Conservation (phyloP, 768 basidiomycete species). For the Daedaleopsis sinensis region DNA sequence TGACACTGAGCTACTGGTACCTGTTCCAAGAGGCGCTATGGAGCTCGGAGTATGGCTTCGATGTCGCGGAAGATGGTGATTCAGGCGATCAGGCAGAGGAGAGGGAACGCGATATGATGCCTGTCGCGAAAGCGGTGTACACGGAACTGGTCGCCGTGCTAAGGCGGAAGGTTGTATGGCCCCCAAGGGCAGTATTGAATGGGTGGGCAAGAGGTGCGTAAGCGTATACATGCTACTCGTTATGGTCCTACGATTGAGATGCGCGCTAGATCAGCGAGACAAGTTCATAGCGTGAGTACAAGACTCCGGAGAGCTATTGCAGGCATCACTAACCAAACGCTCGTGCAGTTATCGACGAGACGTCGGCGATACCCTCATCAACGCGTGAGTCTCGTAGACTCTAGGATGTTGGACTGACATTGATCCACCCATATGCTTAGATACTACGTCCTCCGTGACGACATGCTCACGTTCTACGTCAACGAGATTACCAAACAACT, state of each 20-base stretch:
- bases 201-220: conserved; percentile 74
- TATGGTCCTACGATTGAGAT: conserved; percentile 6
- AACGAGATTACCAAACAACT: conserved; percentile 62
- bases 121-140: conserved; percentile 75
- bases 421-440: conserved; percentile 36
- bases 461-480: conserved; percentile 77
- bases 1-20: conserved; percentile 89
- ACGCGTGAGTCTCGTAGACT: conserved; percentile 59
- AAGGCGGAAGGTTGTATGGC: conserved; percentile 77
- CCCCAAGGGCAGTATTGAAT: conserved; percentile 43
- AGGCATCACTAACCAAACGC: not conserved
- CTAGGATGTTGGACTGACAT: not conserved
- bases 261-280: conserved; percentile 68
- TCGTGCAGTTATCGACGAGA: conserved; percentile 75
- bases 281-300: conserved; percentile 73
- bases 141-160: conserved; percentile 73
- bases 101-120: conserved; percentile 43
- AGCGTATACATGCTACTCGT: not conserved
- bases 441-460: conserved; percentile 84
- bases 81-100: conserved; percentile 18
- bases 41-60: conserved; percentile 57
- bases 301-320: not conserved
- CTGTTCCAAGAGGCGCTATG: conserved; percentile 87
- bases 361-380: conserved; percentile 85
- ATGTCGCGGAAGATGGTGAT: conserved; percentile 30